Evolutionary conservation across 2,329 filamentous ascomycete species (phyloP).

Genomic region (Cytospora schulzeri): DNA sequence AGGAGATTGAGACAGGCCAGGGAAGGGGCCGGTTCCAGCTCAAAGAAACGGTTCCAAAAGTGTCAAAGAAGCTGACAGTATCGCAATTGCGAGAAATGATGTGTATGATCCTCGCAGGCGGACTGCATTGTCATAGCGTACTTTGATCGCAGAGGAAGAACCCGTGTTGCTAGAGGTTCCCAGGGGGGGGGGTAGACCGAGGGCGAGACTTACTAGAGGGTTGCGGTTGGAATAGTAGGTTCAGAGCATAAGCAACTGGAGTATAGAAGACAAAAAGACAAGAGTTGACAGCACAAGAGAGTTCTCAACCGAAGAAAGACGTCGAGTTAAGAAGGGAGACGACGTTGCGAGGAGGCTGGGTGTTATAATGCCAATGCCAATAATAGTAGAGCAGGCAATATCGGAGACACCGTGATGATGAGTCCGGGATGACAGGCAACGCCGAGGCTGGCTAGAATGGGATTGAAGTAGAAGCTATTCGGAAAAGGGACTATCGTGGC

Average conservation of each 20-base stretch:
- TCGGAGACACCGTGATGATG: conserved; percentile 29
- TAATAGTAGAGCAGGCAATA: conserved; percentile 27
- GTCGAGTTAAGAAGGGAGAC: conserved; percentile 26
- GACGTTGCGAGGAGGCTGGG: conserved; percentile 15
- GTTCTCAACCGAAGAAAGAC: conserved; percentile 7
- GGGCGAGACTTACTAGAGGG: conserved; percentile 24
- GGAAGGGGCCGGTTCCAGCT: conserved; percentile 12
- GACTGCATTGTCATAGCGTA: conserved; percentile 18
- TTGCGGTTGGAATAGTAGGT: conserved; percentile 16
- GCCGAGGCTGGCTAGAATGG: conserved; percentile 16
- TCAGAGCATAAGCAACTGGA: neutral
- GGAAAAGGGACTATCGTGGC: conserved; percentile 15
- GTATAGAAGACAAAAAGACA: conserved; percentile 10
- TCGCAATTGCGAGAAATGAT: conserved; percentile 24
- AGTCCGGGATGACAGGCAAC: conserved; percentile 17
- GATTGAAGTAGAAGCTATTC: conserved; percentile 19
- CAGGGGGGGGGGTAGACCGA: conserved; percentile 6
- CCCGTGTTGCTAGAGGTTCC: neutral
- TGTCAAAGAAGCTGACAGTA: conserved; percentile 20
- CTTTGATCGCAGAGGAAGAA: conserved; percentile 10
- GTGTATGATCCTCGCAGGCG: conserved; percentile 18
- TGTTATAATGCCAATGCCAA: conserved; percentile 21
- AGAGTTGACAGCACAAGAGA: conserved; percentile 17
- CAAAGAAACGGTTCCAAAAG: conserved; percentile 17
- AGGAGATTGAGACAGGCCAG: conserved; percentile 28